Percentiles rank a stretch among this genome's conserved stretches.
phyloP scores from a whole-genome alignment of 805 yeast species.

The Lachancea sp. region DNA sequence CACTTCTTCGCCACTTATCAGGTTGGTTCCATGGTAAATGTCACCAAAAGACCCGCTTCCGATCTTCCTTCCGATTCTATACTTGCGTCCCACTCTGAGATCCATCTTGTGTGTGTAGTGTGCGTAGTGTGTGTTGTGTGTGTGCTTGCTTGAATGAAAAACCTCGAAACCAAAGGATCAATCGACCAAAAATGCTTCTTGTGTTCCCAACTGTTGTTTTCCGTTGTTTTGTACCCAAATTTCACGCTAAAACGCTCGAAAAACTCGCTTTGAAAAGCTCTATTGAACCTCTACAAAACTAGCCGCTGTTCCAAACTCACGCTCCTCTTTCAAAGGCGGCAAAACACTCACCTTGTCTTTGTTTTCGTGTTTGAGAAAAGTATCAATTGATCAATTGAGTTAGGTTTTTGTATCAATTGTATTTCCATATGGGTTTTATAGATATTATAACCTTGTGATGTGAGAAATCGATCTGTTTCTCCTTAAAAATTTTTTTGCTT shows the following conservation, averaged over 20 bases:
- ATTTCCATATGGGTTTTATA: not conserved
- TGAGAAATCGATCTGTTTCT: too few relatives aligned
- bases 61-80: slow-evolving; percentile 87
- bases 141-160: too few relatives aligned
- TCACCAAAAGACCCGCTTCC: slow-evolving; percentile 98
- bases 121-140: too few relatives aligned
- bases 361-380: too few relatives aligned
- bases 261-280: not conserved
- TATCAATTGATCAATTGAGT: not conserved
- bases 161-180: too few relatives aligned
- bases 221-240: not conserved
- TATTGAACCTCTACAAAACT: too few relatives aligned
- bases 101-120: slow-evolving; percentile 37
- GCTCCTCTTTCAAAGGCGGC: too few relatives aligned
- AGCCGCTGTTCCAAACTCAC: too few relatives aligned
- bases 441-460: not conserved
- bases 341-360: too few relatives aligned
- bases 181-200: too few relatives aligned
- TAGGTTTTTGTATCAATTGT: not conserved
- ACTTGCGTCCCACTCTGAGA: slow-evolving; percentile 88
- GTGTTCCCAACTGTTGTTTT: too few relatives aligned
- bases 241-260: not conserved
- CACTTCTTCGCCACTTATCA: slow-evolving; percentile 94
- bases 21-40: slow-evolving; percentile 85
- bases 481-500: slow-evolving; percentile 5